Conservation (phyloP, 2,329 filamentous ascomycete genomes). For the Ophiostoma himal-ulmi region DNA sequence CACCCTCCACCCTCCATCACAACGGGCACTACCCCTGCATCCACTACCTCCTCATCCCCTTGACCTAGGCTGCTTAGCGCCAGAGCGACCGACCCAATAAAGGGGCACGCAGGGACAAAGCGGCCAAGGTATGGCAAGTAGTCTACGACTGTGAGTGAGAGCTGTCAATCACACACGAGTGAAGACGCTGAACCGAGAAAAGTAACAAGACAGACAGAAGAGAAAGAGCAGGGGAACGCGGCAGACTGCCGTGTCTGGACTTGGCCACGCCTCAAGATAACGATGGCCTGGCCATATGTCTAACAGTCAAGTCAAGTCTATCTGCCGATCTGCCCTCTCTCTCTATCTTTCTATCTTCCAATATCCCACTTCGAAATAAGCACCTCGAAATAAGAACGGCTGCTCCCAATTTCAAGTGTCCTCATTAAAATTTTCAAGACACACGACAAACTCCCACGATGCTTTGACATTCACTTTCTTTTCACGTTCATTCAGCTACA, state of each 20-base stretch:
- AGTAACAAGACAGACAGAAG: neutral
- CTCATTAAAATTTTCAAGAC: conserved; percentile 12
- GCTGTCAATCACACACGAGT: neutral
- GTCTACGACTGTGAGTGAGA: neutral
- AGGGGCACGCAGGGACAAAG: conserved; percentile 21
- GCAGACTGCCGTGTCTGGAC: neutral
- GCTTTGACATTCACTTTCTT: neutral
- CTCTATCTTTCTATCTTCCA: neutral
- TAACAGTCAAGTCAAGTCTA: neutral
- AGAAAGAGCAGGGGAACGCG: neutral
- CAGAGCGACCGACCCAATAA: conserved; percentile 19
- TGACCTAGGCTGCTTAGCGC: conserved; percentile 22
- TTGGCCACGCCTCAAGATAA: neutral
- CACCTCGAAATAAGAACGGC: conserved; percentile 12
- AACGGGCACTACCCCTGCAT: conserved; percentile 23
- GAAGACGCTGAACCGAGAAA: neutral
- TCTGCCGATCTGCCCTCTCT: neutral
- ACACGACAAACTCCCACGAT: neutral
- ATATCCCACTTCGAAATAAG: neutral
- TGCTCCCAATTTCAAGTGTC: conserved; percentile 16
- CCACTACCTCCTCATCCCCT: conserved; percentile 22
- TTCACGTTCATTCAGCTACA: neutral
- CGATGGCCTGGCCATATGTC: neutral
- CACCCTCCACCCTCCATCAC: conserved; percentile 6
- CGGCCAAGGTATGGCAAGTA: conserved; percentile 5